A percentile compares a stretch with the other conserved stretches of the same genome.
Evolutionary conservation across 371 early-diverging fungal species (phyloP).

Genomic region (Syncephalastrum monosporum): DNA sequence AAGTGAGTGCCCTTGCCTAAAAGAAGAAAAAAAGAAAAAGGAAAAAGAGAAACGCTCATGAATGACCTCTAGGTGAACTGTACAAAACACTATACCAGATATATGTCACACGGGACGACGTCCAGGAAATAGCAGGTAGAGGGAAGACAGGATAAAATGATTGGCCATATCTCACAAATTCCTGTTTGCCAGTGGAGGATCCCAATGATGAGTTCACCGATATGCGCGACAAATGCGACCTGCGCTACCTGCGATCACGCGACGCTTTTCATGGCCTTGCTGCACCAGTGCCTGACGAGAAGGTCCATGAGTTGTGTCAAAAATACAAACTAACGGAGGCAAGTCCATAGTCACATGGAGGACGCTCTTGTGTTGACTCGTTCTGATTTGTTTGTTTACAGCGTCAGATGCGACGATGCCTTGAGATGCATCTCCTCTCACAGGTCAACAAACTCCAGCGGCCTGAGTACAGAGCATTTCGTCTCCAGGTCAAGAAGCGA

Average conservation of each 20-base stretch:
- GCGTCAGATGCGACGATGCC: constrained; percentile 77
- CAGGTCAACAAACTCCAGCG: constrained; percentile 54
- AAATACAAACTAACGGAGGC: constrained; percentile 64
- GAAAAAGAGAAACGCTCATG: neutral
- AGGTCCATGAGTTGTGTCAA: constrained; percentile 42
- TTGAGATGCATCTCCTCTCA: constrained; percentile 74
- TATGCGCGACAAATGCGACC: constrained; percentile 83
- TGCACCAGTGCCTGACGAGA: constrained; percentile 54
- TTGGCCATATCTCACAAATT: neutral
- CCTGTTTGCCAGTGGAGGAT: constrained; percentile 73
- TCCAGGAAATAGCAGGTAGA: constrained; percentile 64
- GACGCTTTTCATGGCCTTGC: constrained; percentile 59
- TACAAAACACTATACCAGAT: constrained; percentile 67
- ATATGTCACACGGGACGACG: constrained; percentile 50
- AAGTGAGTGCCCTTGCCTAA: constrained; percentile 33
- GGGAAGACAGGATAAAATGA: neutral
- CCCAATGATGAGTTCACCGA: constrained; percentile 88
- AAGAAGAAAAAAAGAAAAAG: neutral
- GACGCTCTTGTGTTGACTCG: neutral
- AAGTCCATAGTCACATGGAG: constrained; percentile 3
- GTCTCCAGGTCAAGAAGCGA: constrained; percentile 81
- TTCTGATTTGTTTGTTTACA: constrained; percentile 15
- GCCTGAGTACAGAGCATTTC: constrained; percentile 53
- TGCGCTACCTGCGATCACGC: constrained; percentile 59
- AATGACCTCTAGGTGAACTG: constrained; percentile 37